Conservation (phyloP, 768 basidiomycete genomes). For the Amylocystis lapponica region DNA sequence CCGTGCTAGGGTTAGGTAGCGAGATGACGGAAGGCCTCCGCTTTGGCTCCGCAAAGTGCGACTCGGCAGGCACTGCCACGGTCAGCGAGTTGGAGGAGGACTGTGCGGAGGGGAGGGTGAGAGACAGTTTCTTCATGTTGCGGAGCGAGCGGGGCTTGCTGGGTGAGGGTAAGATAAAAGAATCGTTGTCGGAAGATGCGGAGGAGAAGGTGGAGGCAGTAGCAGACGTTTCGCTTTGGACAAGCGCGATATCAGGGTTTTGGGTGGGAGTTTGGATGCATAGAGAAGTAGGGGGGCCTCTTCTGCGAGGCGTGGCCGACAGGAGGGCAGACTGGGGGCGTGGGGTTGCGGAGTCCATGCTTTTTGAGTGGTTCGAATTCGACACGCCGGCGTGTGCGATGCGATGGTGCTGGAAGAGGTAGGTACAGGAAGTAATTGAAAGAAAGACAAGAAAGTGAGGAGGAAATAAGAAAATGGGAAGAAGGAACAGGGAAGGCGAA, state of each 20-base stretch:
- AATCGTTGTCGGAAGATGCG: conserved; percentile 48
- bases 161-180: conserved; percentile 35
- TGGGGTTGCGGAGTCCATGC: conserved; percentile 29
- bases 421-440: background rate
- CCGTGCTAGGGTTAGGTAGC: conserved; percentile 50
- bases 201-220: conserved; percentile 48
- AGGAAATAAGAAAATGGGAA: conserved; percentile 2
- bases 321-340: conserved; percentile 26
- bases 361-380: conserved; percentile 20
- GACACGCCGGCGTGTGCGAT: conserved; percentile 44
- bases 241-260: conserved; percentile 44
- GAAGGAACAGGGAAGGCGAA: conserved; percentile 15
- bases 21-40: conserved; percentile 72
- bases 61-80: conserved; percentile 25
- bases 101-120: conserved; percentile 57
- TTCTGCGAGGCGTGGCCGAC: conserved; percentile 34
- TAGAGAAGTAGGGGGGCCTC: conserved; percentile 49
- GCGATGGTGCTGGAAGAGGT: conserved; percentile 14
- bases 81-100: conserved; percentile 50
- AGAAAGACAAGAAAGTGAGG: conserved; percentile 2
- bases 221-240: conserved; percentile 35
- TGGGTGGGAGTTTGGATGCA: conserved; percentile 52
- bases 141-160: conserved; percentile 42
- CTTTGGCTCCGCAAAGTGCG: conserved; percentile 30
- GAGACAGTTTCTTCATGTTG: conserved; percentile 75